phyloP scores from a whole-genome alignment of 2,329 filamentous ascomycete species.

The Ceratocystis lukuohia region DNA sequence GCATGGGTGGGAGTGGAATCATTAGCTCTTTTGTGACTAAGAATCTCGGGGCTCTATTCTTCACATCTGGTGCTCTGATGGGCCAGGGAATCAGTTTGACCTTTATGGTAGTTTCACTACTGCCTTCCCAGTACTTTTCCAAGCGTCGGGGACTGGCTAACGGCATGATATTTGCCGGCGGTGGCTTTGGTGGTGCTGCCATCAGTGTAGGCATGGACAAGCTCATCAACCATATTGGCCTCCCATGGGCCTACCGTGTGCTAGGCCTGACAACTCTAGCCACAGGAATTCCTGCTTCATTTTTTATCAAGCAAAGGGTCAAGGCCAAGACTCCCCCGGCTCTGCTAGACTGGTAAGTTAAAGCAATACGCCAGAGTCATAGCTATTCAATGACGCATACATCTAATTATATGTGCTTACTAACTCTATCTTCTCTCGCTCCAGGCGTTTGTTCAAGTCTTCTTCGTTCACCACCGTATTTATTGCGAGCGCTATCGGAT shows the following conservation, averaged over 20 bases:
- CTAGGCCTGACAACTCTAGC: constrained; percentile 38
- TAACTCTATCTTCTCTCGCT: background rate
- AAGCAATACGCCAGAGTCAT: background rate
- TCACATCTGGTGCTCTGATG: constrained; percentile 26
- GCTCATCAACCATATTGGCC: constrained; percentile 34
- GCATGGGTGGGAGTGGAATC: constrained; percentile 38
- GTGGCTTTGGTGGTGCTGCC: constrained; percentile 42
- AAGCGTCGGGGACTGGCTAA: constrained; percentile 42
- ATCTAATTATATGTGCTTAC: too few species aligned
- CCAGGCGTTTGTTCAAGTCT: constrained; percentile 39
- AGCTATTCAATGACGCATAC: background rate
- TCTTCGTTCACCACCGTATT: constrained; percentile 40
- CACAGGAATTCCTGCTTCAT: constrained; percentile 43
- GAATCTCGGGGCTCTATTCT: constrained; percentile 28
- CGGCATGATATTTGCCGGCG: constrained; percentile 40
- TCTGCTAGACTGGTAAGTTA: constrained; percentile 37
- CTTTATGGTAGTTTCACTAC: constrained; percentile 36
- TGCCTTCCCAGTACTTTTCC: constrained; percentile 42
- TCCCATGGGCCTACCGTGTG: constrained; percentile 39
- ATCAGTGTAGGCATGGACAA: constrained; percentile 38
- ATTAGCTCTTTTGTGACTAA: constrained; percentile 29
- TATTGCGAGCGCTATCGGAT: constrained; percentile 39
- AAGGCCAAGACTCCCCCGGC: constrained; percentile 27
- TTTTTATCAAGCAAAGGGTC: constrained; percentile 36
- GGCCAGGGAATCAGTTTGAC: constrained; percentile 27